These are phyloP conservation scores for Cercospora zeina DNA, from an alignment of 2,329 filamentous ascomycete genomes.

Conservation along the genomic window DNA sequence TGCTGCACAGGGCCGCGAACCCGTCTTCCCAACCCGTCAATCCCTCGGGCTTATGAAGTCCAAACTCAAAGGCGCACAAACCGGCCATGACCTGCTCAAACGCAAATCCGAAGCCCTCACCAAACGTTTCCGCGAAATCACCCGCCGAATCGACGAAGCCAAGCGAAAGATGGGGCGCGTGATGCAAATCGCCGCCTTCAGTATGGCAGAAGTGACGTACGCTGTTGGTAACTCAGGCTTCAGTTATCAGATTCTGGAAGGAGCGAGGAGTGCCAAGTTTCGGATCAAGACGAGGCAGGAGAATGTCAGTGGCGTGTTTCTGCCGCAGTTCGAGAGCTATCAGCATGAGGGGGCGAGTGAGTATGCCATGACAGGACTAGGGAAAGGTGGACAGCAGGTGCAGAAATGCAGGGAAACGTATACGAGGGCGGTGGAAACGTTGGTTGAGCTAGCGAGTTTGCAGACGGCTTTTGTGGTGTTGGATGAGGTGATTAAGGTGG, in stretches of 20 bases:
- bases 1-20: conserved; percentile 73
- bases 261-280: conserved; percentile 88
- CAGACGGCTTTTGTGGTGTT: conserved; percentile 98
- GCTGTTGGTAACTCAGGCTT: conserved; percentile 88
- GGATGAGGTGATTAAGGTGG: conserved; percentile 98
- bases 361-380: conserved; percentile 91
- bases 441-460: conserved; percentile 91
- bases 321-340: conserved; percentile 92
- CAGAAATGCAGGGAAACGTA: conserved; percentile 95
- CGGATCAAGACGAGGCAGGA: conserved; percentile 93
- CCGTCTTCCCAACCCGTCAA: conserved; percentile 97
- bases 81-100: conserved; percentile 91
- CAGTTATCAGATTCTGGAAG: conserved; percentile 95
- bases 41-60: conserved; percentile 95
- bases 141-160: conserved; percentile 93
- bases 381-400: conserved; percentile 96
- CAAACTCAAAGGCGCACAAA: conserved; percentile 80
- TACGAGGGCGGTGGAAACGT: conserved; percentile 87
- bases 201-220: conserved; percentile 94
- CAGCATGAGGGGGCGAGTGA: conserved; percentile 84
- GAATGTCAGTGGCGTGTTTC: conserved; percentile 94
- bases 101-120: conserved; percentile 97
- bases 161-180: conserved; percentile 99
- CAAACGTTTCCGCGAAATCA: conserved; percentile 83
- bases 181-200: conserved; percentile 99